Percentiles rank a stretch among this genome's conserved stretches.
Conservation (phyloP, 352 stramenopile genomes). For the Elongisporangium undulatum region DNA sequence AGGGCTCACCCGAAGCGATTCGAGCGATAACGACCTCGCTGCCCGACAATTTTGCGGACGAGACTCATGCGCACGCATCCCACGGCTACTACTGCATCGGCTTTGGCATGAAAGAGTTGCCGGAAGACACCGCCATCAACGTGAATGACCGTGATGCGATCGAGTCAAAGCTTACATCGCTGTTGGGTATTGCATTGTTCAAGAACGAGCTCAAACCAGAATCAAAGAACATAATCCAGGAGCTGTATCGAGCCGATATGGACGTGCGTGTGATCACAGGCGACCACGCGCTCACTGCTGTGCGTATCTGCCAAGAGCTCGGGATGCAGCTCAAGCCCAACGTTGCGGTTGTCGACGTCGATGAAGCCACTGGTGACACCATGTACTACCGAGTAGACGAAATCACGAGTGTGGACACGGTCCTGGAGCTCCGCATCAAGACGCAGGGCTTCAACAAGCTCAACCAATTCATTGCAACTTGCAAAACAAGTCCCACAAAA, state of each 20-base stretch:
- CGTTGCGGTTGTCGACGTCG: conserved; percentile 37
- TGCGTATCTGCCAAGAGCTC: conserved; percentile 38
- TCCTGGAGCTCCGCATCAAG: neutral
- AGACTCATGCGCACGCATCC: conserved; percentile 21
- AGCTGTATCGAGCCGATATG: conserved; percentile 57
- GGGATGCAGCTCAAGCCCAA: conserved; percentile 32
- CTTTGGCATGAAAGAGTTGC: conserved; percentile 27
- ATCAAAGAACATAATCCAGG: conserved; percentile 43
- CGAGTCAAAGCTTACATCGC: conserved; percentile 33
- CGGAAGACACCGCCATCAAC: conserved; percentile 2
- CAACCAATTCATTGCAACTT: neutral
- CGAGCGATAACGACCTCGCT: conserved; percentile 4
- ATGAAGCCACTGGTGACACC: conserved; percentile 8
- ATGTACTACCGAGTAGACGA: conserved; percentile 30
- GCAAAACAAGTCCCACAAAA: neutral
- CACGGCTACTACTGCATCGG: conserved; percentile 67
- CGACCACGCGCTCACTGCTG: conserved; percentile 43
- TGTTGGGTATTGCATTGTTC: conserved; percentile 70
- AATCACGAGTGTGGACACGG: conserved; percentile 12
- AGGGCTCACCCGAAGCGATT: conserved; percentile 28
- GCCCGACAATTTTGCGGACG: conserved; percentile 20
- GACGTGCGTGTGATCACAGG: conserved; percentile 69
- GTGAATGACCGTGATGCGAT: conserved; percentile 20
- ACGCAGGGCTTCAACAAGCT: neutral
- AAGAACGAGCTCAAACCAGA: conserved; percentile 69